Conservation (phyloP, 1,284 basidiomycete genomes). For the Ganoderma leucocontextum region DNA sequence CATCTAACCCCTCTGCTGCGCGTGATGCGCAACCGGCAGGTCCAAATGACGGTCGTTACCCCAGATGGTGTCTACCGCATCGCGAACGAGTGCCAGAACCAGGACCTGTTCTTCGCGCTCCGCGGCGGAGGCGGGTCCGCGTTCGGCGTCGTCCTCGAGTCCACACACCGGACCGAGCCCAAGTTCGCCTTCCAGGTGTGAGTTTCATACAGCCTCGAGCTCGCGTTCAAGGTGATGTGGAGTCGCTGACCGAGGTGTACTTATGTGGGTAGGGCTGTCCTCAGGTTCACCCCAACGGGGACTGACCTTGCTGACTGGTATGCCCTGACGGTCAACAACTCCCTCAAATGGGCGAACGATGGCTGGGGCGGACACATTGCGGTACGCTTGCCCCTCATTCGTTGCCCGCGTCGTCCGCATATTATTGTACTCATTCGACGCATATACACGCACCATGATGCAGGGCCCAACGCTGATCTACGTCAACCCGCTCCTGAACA, state of each 20-base stretch:
- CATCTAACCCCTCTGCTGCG: neutral
- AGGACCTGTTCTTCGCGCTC: conserved; percentile 46
- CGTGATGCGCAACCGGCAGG: conserved; percentile 16
- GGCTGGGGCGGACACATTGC: conserved; percentile 62
- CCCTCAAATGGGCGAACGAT: conserved; percentile 51
- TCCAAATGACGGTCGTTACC: conserved; percentile 40
- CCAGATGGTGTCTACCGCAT: conserved; percentile 42
- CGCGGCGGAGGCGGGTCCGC: conserved; percentile 41
- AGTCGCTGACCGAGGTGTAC: neutral
- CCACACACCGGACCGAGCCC: conserved; percentile 39
- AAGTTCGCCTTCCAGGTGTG: conserved; percentile 39
- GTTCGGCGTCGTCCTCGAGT: conserved; percentile 43
- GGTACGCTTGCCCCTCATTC: conserved; percentile 33
- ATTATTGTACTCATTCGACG: neutral
- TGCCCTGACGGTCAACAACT: conserved; percentile 45
- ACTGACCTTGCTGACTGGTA: conserved; percentile 34
- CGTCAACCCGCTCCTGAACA: conserved; percentile 27
- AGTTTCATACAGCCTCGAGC: conserved; percentile 20
- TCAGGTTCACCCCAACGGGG: conserved; percentile 29
- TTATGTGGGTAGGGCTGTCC: conserved; percentile 28
- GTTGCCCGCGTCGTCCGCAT: neutral
- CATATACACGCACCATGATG: neutral
- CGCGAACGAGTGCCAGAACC: conserved; percentile 46
- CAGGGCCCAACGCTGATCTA: conserved; percentile 26
- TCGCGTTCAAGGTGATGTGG: neutral